Evolutionary conservation across 2,329 filamentous ascomycete species (phyloP).

Genomic region (Arthroderma uncinatum): DNA sequence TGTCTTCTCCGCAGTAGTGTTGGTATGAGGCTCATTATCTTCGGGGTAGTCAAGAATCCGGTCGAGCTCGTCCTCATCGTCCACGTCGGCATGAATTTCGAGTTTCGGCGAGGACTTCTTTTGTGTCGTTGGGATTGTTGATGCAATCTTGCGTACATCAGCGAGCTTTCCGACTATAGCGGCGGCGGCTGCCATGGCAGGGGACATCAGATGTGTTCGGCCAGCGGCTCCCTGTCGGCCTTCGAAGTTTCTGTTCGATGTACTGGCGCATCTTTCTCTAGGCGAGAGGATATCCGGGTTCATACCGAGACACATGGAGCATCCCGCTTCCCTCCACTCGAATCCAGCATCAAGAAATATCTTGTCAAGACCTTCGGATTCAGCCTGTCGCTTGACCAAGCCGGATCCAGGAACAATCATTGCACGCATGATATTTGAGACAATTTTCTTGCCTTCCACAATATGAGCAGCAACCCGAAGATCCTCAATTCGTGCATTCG

Average conservation of each 20-base stretch:
- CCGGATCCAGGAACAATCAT: slow-evolving; percentile 96
- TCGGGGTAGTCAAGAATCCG: slow-evolving; percentile 51
- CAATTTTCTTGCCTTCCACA: slow-evolving; percentile 77
- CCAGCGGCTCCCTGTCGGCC: slow-evolving; percentile 86
- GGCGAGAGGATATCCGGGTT: slow-evolving; percentile 94
- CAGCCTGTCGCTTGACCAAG: slow-evolving; percentile 82
- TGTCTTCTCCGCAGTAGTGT: slow-evolving; percentile 41
- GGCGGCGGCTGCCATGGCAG: slow-evolving; percentile 88
- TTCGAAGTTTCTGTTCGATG: slow-evolving; percentile 95
- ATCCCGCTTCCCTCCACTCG: slow-evolving; percentile 95
- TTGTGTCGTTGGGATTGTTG: slow-evolving; percentile 33
- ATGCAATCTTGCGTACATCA: slow-evolving; percentile 71
- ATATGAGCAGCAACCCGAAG: slow-evolving; percentile 75
- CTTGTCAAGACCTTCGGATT: slow-evolving; percentile 83
- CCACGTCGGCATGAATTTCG: slow-evolving; percentile 49
- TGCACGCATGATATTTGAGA: slow-evolving; percentile 78
- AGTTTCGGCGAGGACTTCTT: slow-evolving; percentile 47
- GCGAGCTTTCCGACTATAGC: slow-evolving; percentile 83
- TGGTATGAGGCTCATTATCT: slow-evolving; percentile 51
- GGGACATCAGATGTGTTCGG: slow-evolving; percentile 91
- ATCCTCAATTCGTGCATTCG: slow-evolving; percentile 94
- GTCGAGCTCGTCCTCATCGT: slow-evolving; percentile 54
- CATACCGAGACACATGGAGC: slow-evolving; percentile 99
- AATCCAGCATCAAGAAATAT: slow-evolving; percentile 88
- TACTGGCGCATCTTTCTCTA: slow-evolving; percentile 85